These are phyloP conservation scores for Takakia lepidozioides DNA, from an alignment of 225 moss, liverwort and hornwort species.

Conservation along the genomic window DNA sequence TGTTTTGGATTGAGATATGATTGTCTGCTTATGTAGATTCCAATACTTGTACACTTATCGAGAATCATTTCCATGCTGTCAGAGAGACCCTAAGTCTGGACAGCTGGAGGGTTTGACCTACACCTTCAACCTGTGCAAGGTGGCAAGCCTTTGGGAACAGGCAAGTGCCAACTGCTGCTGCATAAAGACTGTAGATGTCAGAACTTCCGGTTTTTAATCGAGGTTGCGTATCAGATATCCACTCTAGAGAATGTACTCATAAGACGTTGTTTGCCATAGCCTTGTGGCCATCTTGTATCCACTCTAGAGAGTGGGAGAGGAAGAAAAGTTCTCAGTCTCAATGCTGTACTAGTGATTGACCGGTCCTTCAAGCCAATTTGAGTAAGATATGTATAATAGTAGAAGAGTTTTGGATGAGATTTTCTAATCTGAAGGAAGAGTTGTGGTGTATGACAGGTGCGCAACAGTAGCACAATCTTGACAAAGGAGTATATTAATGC, in stretches of 20 bases:
- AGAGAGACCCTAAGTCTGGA: slow-evolving; percentile 41
- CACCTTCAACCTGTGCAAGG: slow-evolving; percentile 33
- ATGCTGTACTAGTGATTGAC: too few species aligned
- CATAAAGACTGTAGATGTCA: too few species aligned
- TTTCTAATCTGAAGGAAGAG: too few species aligned
- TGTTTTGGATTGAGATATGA: too few species aligned
- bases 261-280: too few species aligned
- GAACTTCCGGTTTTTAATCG: too few species aligned
- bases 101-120: slow-evolving; percentile 27
- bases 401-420: too few species aligned
- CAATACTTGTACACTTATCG: background rate
- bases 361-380: too few species aligned
- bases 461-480: slow-evolving; percentile 44
- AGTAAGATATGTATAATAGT: too few species aligned
- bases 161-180: slow-evolving; percentile 4
- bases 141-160: slow-evolving; percentile 42
- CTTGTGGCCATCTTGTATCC: too few species aligned
- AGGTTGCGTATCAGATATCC: background rate
- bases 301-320: background rate
- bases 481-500: slow-evolving; percentile 35
- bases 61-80: background rate
- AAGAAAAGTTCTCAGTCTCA: background rate
- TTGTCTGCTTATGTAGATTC: background rate
- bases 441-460: slow-evolving; percentile 23
- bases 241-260: too few species aligned